Percentiles rank a stretch among this genome's conserved stretches.
phyloP scores from a whole-genome alignment of 2,329 filamentous ascomycete species.

The Drechslerella coelobrocha region DNA sequence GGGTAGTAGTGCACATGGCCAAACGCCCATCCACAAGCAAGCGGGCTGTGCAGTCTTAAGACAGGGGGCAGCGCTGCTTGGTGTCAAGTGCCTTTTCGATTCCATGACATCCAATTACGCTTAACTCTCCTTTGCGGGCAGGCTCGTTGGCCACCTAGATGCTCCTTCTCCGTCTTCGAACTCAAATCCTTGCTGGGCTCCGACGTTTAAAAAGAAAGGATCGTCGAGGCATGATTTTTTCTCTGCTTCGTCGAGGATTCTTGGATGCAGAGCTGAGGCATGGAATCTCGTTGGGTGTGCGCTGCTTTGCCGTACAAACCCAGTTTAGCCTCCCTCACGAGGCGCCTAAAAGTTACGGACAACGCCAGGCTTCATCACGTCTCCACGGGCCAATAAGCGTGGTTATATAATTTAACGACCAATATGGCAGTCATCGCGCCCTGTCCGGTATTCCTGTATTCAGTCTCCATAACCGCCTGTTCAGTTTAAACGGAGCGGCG shows the following conservation, averaged over 20 bases:
- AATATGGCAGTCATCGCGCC: background rate
- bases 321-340: background rate
- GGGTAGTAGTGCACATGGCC: conserved; percentile 23
- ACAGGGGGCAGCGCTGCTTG: conserved; percentile 42
- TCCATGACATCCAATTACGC: conserved; percentile 38
- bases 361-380: conserved; percentile 19
- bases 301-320: background rate
- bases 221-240: conserved; percentile 16
- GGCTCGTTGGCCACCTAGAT: conserved; percentile 40
- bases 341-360: conserved; percentile 43
- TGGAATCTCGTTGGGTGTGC: no score
- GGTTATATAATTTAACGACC: conserved; percentile 1
- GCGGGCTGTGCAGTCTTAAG: conserved; percentile 44
- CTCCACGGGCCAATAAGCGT: conserved; percentile 4
- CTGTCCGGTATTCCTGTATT: conserved; percentile 18
- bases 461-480: conserved; percentile 24
- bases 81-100: conserved; percentile 22
- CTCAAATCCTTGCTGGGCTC: conserved; percentile 17
- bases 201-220: conserved; percentile 3
- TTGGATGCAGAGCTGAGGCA: background rate
- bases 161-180: conserved; percentile 21
- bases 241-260: conserved; percentile 1
- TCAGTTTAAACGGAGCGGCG: conserved; percentile 5
- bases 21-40: conserved; percentile 17
- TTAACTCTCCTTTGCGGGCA: conserved; percentile 43